A percentile compares a stretch with the other conserved stretches of the same genome.
phyloP scores from a whole-genome alignment of 768 basidiomycete species.

The Suillus subaureus region DNA sequence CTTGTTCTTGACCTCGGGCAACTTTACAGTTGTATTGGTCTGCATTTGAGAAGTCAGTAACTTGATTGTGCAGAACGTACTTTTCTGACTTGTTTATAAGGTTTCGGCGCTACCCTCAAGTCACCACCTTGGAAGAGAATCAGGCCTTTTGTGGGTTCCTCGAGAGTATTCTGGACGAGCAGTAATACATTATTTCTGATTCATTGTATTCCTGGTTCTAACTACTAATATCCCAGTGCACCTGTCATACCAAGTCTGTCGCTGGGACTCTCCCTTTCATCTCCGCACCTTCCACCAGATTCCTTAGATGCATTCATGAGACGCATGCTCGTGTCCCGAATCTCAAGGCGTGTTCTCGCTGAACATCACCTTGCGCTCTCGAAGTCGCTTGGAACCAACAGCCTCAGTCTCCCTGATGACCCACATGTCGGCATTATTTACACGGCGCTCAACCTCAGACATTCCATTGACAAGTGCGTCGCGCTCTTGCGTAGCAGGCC shows the following conservation, averaged over 20 bases:
- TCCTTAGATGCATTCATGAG: constrained; percentile 85
- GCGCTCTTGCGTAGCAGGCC: constrained; percentile 54
- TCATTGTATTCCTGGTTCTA: neutral
- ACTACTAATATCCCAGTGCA: constrained; percentile 46
- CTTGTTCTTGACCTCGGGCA: constrained; percentile 1
- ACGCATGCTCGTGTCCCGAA: constrained; percentile 88
- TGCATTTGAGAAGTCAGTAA: constrained; percentile 76
- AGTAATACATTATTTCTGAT: constrained; percentile 45
- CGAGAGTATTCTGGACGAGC: constrained; percentile 63
- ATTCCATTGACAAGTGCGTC: constrained; percentile 71
- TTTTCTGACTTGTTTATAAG: constrained; percentile 39
- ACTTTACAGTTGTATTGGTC: constrained; percentile 74
- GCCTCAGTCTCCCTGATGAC: constrained; percentile 40
- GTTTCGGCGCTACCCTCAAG: constrained; percentile 71
- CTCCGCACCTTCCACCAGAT: constrained; percentile 76
- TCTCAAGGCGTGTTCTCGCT: constrained; percentile 85
- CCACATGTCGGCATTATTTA: constrained; percentile 85
- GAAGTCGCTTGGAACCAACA: constrained; percentile 45
- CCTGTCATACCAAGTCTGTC: constrained; percentile 80
- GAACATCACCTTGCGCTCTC: constrained; percentile 90
- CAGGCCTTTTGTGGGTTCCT: constrained; percentile 77
- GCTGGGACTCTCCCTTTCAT: constrained; percentile 83
- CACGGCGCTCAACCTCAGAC: constrained; percentile 69
- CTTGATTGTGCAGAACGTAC: constrained; percentile 4
- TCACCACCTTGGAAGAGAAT: constrained; percentile 76